Evolutionary conservation across 108 stramenopile genomes (phyloP).

Genomic region (Nitzschia inconspicua): DNA sequence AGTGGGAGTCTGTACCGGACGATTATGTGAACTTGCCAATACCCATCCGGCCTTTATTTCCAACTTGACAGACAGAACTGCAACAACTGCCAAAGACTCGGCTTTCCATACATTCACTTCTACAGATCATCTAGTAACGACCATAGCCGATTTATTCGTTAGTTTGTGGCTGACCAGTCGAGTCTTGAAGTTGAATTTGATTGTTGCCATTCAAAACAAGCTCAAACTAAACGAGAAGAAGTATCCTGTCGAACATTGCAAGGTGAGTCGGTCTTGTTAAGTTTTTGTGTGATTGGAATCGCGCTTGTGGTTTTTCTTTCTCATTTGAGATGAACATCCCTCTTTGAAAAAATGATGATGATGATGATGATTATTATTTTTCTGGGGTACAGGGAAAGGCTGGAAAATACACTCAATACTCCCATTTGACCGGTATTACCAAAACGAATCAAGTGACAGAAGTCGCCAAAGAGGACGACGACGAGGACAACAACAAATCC

Average conservation of each 20-base stretch:
- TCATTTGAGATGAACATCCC: too few species aligned
- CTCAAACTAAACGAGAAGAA: conserved; percentile 72
- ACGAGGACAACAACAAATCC: not conserved
- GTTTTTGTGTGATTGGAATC: not conserved
- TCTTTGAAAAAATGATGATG: too few species aligned
- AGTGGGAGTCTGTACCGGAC: conserved; percentile 27
- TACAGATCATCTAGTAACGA: not conserved
- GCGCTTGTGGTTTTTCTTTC: not conserved
- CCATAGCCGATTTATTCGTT: conserved; percentile 16
- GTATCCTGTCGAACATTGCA: conserved; percentile 86
- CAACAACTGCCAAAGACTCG: not conserved
- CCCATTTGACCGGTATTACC: conserved; percentile 74
- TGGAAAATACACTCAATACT: conserved; percentile 81
- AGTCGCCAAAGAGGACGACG: not conserved
- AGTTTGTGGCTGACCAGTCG: conserved; percentile 10
- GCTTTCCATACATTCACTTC: not conserved
- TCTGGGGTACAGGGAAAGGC: conserved; percentile 35
- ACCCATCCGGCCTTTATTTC: conserved; percentile 1
- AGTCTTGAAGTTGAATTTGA: conserved; percentile 16
- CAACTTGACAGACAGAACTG: not conserved
- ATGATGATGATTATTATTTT: not conserved
- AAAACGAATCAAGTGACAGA: conserved; percentile 62
- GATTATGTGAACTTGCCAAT: conserved; percentile 25
- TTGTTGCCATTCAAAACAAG: conserved; percentile 52
- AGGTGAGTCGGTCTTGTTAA: conserved; percentile 23